Conservation (phyloP, 1,139 yeast species). For the Candida labiduridarum region DNA sequence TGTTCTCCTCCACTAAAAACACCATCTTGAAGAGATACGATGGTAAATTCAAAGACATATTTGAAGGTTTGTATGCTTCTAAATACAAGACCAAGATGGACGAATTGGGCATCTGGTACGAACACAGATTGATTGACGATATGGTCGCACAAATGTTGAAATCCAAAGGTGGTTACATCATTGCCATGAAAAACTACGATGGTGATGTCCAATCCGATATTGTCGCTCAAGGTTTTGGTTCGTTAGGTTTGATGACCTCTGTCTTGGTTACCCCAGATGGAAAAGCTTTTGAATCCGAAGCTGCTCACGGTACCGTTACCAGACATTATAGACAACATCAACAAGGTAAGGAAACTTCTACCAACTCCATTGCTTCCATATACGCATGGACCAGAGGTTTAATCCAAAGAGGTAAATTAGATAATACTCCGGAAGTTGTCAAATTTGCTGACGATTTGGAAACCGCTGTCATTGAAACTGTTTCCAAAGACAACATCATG, state of each 20-base stretch:
- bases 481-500: conserved; percentile 82
- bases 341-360: conserved; percentile 95
- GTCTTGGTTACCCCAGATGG: conserved; percentile 95
- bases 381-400: conserved; percentile 97
- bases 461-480: conserved; percentile 84
- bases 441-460: conserved; percentile 79
- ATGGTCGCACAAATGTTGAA: conserved; percentile 99
- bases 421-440: conserved; percentile 80
- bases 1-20: conserved; percentile 88
- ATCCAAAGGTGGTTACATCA: conserved; percentile 90
- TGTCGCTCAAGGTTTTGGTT: conserved; percentile 97
- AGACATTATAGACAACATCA: conserved; percentile 95
- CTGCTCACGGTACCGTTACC: conserved; percentile 97
- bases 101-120: conserved; percentile 83
- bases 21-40: conserved; percentile 92
- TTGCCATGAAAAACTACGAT: conserved; percentile 96
- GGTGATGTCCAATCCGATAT: conserved; percentile 98
- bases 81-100: conserved; percentile 75
- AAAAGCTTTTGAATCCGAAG: conserved; percentile 92
- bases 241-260: conserved; percentile 94
- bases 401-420: conserved; percentile 87
- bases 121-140: conserved; percentile 94
- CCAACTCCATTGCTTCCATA: conserved; percentile 97
- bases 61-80: conserved; percentile 75
- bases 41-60: conserved; percentile 92